Base-by-base conservation (phyloP, 768 basidiomycete species). In the Strobilomyces echinocephalus region DNA sequence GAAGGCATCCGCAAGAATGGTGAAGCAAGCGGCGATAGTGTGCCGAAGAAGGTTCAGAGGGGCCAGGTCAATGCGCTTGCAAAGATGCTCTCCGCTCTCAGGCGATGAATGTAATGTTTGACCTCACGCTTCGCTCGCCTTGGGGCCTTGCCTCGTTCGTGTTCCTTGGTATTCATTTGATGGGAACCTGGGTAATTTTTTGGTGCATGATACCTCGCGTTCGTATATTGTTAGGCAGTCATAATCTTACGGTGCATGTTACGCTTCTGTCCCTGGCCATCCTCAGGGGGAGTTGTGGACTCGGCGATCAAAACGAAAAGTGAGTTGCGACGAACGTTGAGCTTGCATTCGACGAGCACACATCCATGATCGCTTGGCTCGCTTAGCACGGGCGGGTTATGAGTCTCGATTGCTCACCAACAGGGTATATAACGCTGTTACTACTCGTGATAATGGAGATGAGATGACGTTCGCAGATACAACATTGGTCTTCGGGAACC, bases 21-120 rank as follows among this genome's bases (percentile, higher is more conserved):
- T 50, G 66, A 66, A 55, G 33, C 53, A 36, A 53, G 52, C 42
- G 51, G 49, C 41, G 77, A 79, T 33, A 75, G 77, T 46, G 72
- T 73, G 46, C 80, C 82, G 48, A 74, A 89, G 79, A 91, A 88
- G 74, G 86, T 89, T 64, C 85, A 91, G 75, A 92, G 85, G 72
- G 88, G 87, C 45, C 92, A 94, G 76, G 93, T 93, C 73, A 85
- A 85, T 63, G 81, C 89, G 39, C 76, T 95, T 62, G 91, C 91
- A 53, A 94, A 94, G 84, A 91, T 95, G 89, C 74, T 94, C 54
- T 90, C 85, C 52, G 87, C 87, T 48, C 71, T 90, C 71, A 78
- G 87, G 64, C 84, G 84, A 63, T 88, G 49, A 68, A 59, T 65
- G 63, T 52, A 44, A 56, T 49, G 41, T 47, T 62, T 56, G 38